Evolutionary conservation across 371 early-diverging fungal genomes (phyloP).

Genomic region (Mucor mucedo): DNA sequence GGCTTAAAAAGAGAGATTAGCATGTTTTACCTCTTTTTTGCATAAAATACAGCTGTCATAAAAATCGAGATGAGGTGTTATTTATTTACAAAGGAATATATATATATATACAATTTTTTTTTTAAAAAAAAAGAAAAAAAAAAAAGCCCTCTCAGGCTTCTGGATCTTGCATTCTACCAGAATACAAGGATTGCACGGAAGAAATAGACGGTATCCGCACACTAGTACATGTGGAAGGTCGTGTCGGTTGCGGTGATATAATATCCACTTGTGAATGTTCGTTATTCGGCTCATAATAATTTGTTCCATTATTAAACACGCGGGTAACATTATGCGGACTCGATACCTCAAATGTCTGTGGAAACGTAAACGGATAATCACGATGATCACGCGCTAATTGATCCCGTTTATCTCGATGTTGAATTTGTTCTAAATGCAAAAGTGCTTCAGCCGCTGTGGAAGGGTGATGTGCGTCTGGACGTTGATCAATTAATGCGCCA

Average conservation of each 20-base stretch:
- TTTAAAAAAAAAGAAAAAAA: too few species aligned
- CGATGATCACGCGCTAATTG: slow-evolving; percentile 3
- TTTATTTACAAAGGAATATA: slow-evolving; percentile 38
- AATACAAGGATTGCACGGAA: background rate
- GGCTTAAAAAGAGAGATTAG: background rate
- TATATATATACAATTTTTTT: background rate
- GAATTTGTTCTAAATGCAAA: slow-evolving; percentile 32
- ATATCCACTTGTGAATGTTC: background rate
- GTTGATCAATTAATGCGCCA: slow-evolving; percentile 48
- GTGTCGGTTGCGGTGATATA: background rate
- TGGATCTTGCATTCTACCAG: background rate
- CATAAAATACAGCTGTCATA: too few species aligned
- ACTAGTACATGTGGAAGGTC: background rate
- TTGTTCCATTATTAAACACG: background rate
- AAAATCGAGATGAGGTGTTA: background rate
- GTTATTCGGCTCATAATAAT: background rate
- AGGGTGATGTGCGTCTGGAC: slow-evolving; percentile 55
- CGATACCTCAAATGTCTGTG: slow-evolving; percentile 7
- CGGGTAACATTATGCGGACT: slow-evolving; percentile 22
- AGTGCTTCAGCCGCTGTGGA: slow-evolving; percentile 54
- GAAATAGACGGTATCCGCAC: background rate
- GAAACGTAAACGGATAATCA: slow-evolving; percentile 13
- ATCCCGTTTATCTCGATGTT: slow-evolving; percentile 23
- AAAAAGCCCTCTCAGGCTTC: background rate
- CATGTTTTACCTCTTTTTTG: too few species aligned